phyloP scores from a whole-genome alignment of 2,329 filamentous ascomycete genomes.

The Penicillium sp. region DNA sequence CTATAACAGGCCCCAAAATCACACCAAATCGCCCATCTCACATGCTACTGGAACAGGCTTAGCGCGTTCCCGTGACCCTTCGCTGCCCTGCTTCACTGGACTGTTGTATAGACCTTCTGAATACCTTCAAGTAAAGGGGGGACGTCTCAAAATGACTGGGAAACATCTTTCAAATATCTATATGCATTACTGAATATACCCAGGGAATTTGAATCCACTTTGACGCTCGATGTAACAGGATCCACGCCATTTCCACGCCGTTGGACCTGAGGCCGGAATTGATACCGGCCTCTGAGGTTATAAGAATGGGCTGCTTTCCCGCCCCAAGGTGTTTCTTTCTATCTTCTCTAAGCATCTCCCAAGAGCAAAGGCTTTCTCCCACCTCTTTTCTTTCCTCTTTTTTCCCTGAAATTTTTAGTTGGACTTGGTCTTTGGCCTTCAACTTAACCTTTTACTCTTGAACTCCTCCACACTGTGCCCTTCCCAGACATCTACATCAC shows the following conservation, averaged over 20 bases:
- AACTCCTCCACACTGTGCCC: conserved; percentile 4
- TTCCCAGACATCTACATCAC: conserved; percentile 1
- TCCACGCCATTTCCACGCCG: conserved; percentile 29
- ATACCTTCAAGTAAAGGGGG: conserved; percentile 13
- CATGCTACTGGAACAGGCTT: conserved; percentile 26
- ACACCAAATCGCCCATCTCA: neutral
- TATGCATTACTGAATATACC: neutral
- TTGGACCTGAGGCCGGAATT: conserved; percentile 49
- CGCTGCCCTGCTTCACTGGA: conserved; percentile 32
- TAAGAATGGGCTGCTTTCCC: conserved; percentile 44
- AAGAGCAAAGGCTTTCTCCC: conserved; percentile 15
- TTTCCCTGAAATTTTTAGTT: conserved; percentile 6
- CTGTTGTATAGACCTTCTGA: conserved; percentile 32
- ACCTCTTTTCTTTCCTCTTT: neutral
- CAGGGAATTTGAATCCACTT: conserved; percentile 10
- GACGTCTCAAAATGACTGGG: conserved; percentile 8
- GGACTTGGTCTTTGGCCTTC: conserved; percentile 19
- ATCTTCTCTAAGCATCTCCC: conserved; percentile 22
- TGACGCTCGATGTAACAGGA: conserved; percentile 22
- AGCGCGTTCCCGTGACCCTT: conserved; percentile 34
- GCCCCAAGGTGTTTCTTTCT: conserved; percentile 25
- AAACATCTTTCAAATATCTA: neutral
- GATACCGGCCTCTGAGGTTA: conserved; percentile 51
- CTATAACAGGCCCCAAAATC: neutral
- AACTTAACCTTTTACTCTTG: conserved; percentile 9